A percentile compares a stretch with the other conserved stretches of the same genome.
Evolutionary conservation across 345 rosid genomes (phyloP).

Genomic region (Passiflora organensis): DNA sequence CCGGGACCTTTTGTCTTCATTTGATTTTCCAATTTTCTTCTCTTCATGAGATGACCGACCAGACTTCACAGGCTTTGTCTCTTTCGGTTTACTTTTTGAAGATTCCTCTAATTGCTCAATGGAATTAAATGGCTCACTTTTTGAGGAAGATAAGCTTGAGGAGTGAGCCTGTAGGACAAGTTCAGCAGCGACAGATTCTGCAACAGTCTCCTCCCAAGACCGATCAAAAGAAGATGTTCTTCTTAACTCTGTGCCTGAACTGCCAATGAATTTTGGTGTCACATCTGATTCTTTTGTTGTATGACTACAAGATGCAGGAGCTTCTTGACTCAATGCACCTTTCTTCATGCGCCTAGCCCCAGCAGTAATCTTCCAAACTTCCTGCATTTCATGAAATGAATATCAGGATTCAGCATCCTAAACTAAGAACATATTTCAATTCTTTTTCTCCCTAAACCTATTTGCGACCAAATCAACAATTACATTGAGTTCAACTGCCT

Average conservation of each 20-base stretch:
- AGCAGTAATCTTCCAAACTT: constrained; percentile 91
- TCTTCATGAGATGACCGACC: constrained; percentile 88
- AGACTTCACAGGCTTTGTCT: constrained; percentile 53
- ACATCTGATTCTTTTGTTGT: constrained; percentile 55
- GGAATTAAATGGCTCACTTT: too few relatives aligned
- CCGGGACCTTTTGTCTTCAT: constrained; percentile 82
- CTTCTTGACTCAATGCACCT: constrained; percentile 52
- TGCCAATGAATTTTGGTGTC: constrained; percentile 42
- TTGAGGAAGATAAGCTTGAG: constrained; percentile 44
- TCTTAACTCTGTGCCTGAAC: constrained; percentile 59
- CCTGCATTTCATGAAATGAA: constrained; percentile 45
- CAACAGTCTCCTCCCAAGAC: constrained; percentile 84
- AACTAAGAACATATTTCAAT: too few relatives aligned
- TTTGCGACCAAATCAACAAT: too few relatives aligned
- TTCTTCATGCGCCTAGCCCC: constrained; percentile 80
- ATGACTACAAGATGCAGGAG: constrained; percentile 48
- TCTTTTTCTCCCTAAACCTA: not conserved
- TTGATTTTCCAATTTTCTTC: constrained; percentile 70
- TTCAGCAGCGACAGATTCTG: constrained; percentile 83
- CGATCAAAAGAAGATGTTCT: constrained; percentile 88
- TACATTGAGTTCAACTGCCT: too few relatives aligned
- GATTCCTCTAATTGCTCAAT: too few relatives aligned
- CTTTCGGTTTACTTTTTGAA: constrained; percentile 66
- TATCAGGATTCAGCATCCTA: constrained; percentile 4
- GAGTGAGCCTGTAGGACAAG: constrained; percentile 69